Evolutionary conservation across 768 basidiomycete species (phyloP).

Genomic region (Amylocystis lapponica): DNA sequence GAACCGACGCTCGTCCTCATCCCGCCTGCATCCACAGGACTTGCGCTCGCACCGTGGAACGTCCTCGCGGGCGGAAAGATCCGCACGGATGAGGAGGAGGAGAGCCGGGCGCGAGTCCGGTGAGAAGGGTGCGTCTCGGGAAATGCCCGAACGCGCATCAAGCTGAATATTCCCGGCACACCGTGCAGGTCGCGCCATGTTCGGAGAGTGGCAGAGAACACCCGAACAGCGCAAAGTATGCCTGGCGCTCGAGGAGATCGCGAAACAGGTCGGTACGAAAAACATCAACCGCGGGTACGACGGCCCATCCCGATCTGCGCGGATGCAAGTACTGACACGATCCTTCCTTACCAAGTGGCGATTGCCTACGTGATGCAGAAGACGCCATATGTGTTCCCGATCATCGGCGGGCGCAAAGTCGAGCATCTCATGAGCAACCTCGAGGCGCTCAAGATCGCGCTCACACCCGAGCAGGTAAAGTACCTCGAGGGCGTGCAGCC

Average conservation of each 20-base stretch:
- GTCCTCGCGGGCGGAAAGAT: slow-evolving; percentile 35
- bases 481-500: slow-evolving; percentile 38
- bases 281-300: slow-evolving; percentile 39
- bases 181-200: slow-evolving; percentile 30
- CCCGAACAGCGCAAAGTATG: slow-evolving; percentile 38
- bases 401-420: slow-evolving; percentile 45
- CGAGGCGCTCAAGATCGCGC: slow-evolving; percentile 41
- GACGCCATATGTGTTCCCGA: slow-evolving; percentile 44
- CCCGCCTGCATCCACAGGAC: slow-evolving; percentile 1
- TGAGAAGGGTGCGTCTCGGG: slow-evolving; percentile 24
- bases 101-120: slow-evolving; percentile 20
- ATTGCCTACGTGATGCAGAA: slow-evolving; percentile 53
- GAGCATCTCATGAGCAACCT: slow-evolving; percentile 45
- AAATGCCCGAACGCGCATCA: slow-evolving; percentile 10
- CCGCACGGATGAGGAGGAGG: slow-evolving; percentile 33
- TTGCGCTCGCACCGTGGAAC: slow-evolving; percentile 37
- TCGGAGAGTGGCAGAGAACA: slow-evolving; percentile 38
- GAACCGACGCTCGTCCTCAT: slow-evolving; percentile 12
- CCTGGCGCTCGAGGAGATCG: slow-evolving; percentile 43
- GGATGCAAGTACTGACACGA: neutral
- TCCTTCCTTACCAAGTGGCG: slow-evolving; percentile 30
- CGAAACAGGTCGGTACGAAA: slow-evolving; percentile 42
- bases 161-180: slow-evolving; percentile 32
- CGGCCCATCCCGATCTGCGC: slow-evolving; percentile 5
- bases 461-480: slow-evolving; percentile 39